Conservation (phyloP, 176 grass and related monocot genomes). For the Carex parvula region DNA sequence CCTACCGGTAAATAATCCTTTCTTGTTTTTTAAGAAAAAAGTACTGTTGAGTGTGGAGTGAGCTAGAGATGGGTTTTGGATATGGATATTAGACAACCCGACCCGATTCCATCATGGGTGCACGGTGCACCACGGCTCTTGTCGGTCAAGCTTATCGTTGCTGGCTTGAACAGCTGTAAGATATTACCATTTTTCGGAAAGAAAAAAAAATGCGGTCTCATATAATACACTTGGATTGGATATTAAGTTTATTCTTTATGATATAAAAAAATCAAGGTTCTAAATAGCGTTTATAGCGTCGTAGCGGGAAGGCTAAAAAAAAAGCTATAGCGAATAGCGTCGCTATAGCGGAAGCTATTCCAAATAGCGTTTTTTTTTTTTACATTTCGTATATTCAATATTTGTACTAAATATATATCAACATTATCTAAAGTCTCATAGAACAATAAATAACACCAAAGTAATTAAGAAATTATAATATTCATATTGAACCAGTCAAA, state of each 20-base stretch:
- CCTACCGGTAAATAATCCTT: background rate
- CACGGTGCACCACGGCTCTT: background rate
- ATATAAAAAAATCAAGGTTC: background rate
- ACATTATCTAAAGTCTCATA: too few species aligned
- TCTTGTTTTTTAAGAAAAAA: background rate
- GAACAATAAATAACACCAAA: too few species aligned
- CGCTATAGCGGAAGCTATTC: too few species aligned
- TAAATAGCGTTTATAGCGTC: too few species aligned
- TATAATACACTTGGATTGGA: background rate
- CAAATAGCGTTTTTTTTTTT: too few species aligned
- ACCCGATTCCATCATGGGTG: background rate
- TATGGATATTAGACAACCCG: background rate
- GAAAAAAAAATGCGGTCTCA: background rate
- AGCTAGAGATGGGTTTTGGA: background rate
- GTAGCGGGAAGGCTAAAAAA: too few species aligned
- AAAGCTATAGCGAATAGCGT: too few species aligned
- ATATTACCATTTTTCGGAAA: background rate
- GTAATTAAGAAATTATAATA: too few species aligned
- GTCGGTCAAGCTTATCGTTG: background rate
- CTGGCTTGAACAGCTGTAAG: conserved; percentile 20
- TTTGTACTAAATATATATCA: too few species aligned
- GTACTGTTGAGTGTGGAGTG: background rate
- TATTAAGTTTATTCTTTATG: background rate
- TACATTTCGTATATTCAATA: too few species aligned
- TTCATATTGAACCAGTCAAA: too few species aligned